Evolutionary conservation across 2,329 filamentous ascomycete genomes (phyloP).

Genomic region (Ceratocystis huliohia): DNA sequence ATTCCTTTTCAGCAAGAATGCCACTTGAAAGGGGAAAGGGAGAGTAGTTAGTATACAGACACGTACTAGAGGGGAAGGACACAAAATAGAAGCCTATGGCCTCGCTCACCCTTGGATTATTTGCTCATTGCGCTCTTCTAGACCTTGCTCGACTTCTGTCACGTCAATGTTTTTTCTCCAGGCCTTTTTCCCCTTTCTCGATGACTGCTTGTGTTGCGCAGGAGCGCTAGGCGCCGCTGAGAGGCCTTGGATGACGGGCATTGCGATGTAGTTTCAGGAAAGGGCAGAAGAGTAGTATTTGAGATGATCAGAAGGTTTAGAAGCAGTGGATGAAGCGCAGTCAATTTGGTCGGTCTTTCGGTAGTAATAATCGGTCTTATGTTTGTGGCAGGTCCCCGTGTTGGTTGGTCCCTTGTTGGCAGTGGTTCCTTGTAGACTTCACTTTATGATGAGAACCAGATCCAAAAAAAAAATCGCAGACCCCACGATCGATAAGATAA

Average conservation of each 20-base stretch:
- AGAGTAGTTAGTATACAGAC: slow-evolving; percentile 16
- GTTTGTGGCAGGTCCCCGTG: no score
- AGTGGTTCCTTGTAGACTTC: no score
- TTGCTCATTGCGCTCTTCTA: slow-evolving; percentile 75
- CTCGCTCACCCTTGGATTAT: slow-evolving; percentile 67
- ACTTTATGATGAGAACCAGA: background rate
- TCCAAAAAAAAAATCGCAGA: slow-evolving; percentile 18
- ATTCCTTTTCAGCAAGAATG: slow-evolving; percentile 68
- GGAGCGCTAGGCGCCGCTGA: slow-evolving; percentile 48
- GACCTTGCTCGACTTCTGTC: slow-evolving; percentile 67
- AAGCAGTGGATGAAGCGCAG: background rate
- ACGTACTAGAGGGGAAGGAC: slow-evolving; percentile 21
- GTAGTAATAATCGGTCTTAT: no score
- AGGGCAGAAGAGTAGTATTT: slow-evolving; percentile 7
- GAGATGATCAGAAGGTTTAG: slow-evolving; percentile 20
- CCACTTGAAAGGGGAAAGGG: slow-evolving; percentile 43
- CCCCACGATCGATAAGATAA: slow-evolving; percentile 19
- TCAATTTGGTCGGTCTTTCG: no score
- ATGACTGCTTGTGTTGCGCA: slow-evolving; percentile 73
- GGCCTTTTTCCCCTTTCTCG: slow-evolving; percentile 93
- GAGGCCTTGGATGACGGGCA: slow-evolving; percentile 42
- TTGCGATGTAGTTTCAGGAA: slow-evolving; percentile 25
- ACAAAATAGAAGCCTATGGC: background rate
- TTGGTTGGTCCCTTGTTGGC: no score
- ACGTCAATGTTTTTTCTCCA: slow-evolving; percentile 98